Evolutionary conservation across 768 basidiomycete genomes (phyloP), one percentile per base, ranked within the genome.

Genomic region (Lactarius akahatsu): DNA sequence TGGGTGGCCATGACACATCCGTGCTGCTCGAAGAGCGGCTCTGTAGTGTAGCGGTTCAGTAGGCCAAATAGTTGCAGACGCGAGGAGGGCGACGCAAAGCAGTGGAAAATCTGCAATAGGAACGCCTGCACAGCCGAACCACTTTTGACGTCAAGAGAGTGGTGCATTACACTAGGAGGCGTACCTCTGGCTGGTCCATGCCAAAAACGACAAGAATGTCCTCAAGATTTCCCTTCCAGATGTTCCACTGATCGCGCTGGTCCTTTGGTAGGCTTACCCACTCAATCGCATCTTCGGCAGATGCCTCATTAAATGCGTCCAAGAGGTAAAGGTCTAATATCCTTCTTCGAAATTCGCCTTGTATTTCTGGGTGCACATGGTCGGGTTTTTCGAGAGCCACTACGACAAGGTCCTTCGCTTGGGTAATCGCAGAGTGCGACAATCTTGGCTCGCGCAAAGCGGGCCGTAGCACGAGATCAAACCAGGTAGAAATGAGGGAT

Each of bases 201-300:
- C 86, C 91, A 72, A 85, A 88, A 61, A 78, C 82, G 47, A 91
- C 79, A 50, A 94, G 79, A 23, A 90, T 82, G 70, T 90, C 88
- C 73, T 93, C 90, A 66, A 94, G 78, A 73, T 91, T 94, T 34
- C 78, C 76, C 76, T 92, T 93, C 92, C 92, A 94, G 32, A 82
- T 78, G 16, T 81, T 79, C 69, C 82, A 80, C 72, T 80, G 82
- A 62, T 84, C 83, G 59, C 87, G 82, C 71, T 91, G 84, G 28
- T 81, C 82, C 68, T 81, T 80, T 71, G 87, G 84, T 62, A 92
- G 76, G 52, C 82, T 84, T 16, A 87, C 86, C 85, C 88, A 89
- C 71, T 93, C 92, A 41, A 94, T 73, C 36, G 86, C 81, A 73
- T 94, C 92, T 54, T 85, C 82, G 3, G 85, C 85, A 4, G 90